Conservation (phyloP, 805 yeast genomes). For the Candida nonsorbophila region DNA sequence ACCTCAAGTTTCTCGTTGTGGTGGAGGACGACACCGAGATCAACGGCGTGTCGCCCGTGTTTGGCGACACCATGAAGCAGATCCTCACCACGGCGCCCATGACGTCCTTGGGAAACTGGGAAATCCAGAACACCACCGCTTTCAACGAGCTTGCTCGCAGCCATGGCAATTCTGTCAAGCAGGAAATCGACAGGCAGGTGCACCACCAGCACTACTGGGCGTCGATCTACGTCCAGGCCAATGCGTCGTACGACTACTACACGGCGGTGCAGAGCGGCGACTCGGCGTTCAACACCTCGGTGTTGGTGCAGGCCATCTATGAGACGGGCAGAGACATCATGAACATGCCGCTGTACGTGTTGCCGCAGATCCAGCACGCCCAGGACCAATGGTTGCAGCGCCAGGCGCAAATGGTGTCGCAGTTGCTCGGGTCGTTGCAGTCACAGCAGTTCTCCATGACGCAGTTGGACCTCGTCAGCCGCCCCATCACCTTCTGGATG, state of each 20-base stretch:
- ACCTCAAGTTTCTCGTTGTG: conserved; percentile 33
- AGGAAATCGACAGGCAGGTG: conserved; percentile 39
- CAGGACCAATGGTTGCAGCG: conserved; percentile 23
- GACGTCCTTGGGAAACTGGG: conserved; percentile 31
- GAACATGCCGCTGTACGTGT: conserved; percentile 37
- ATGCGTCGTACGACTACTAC: conserved; percentile 38
- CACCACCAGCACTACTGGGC: conserved; percentile 61
- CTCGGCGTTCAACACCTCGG: conserved; percentile 20
- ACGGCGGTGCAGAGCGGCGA: conserved; percentile 37
- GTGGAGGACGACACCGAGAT: conserved; percentile 21
- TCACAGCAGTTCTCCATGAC: conserved; percentile 5
- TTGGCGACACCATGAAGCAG: conserved; percentile 43
- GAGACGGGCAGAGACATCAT: conserved; percentile 63
- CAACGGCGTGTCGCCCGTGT: conserved; percentile 30
- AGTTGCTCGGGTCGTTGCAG: conserved; percentile 8
- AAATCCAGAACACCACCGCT: conserved; percentile 20
- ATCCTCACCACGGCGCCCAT: conserved; percentile 18
- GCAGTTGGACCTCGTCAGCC: conserved; percentile 14
- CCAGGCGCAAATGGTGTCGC: conserved; percentile 17
- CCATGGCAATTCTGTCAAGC: conserved; percentile 21
- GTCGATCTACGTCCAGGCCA: conserved; percentile 46
- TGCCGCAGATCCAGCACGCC: conserved; percentile 37
- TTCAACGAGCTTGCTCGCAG: conserved; percentile 21
- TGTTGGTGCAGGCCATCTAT: conserved; percentile 37
- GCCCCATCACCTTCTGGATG: conserved; percentile 27